These are phyloP conservation scores for Malassezia cuniculi DNA, from an alignment of 1,284 basidiomycete genomes.

Conservation along the genomic window DNA sequence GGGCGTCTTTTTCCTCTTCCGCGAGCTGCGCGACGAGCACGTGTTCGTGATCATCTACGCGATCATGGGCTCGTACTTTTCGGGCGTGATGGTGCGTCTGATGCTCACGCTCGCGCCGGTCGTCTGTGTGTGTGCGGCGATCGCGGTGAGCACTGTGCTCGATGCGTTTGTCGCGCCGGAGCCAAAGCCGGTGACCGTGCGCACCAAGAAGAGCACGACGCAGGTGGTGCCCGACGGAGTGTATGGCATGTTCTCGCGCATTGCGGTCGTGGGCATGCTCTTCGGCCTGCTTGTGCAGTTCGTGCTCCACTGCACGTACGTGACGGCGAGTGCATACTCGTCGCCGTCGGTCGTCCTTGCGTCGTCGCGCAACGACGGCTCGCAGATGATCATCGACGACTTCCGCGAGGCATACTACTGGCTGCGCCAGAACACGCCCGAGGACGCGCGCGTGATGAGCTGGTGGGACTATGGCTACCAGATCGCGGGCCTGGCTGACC, in stretches of 20 bases:
- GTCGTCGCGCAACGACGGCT: constrained; percentile 67
- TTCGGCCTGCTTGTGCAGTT: constrained; percentile 67
- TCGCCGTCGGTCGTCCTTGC: constrained; percentile 93
- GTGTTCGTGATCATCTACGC: constrained; percentile 98
- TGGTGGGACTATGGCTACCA: constrained; percentile 99
- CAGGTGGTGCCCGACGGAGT: constrained; percentile 14
- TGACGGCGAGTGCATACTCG: constrained; percentile 87
- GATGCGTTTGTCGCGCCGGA: constrained; percentile 61
- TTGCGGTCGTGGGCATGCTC: constrained; percentile 65
- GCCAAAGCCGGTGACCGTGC: constrained; percentile 2
- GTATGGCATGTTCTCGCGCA: constrained; percentile 70
- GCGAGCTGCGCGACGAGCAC: constrained; percentile 85
- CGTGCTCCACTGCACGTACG: constrained; percentile 82
- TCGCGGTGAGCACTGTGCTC: constrained; percentile 75
- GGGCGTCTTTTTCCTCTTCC: constrained; percentile 86
- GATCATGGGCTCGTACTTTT: constrained; percentile 90
- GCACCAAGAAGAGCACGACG: constrained; percentile 1
- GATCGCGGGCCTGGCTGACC: constrained; percentile 95
- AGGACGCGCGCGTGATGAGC: constrained; percentile 87
- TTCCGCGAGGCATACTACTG: constrained; percentile 99
- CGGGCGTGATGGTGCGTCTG: constrained; percentile 94
- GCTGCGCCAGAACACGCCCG: constrained; percentile 84
- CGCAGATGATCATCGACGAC: constrained; percentile 91
- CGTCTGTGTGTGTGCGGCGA: constrained; percentile 78
- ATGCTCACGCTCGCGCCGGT: constrained; percentile 86